Percentiles rank a stretch among this genome's conserved stretches.
These are phyloP conservation scores for Aspergillus niger DNA, from an alignment of 2,329 filamentous ascomycete species.

Conservation along the genomic window DNA sequence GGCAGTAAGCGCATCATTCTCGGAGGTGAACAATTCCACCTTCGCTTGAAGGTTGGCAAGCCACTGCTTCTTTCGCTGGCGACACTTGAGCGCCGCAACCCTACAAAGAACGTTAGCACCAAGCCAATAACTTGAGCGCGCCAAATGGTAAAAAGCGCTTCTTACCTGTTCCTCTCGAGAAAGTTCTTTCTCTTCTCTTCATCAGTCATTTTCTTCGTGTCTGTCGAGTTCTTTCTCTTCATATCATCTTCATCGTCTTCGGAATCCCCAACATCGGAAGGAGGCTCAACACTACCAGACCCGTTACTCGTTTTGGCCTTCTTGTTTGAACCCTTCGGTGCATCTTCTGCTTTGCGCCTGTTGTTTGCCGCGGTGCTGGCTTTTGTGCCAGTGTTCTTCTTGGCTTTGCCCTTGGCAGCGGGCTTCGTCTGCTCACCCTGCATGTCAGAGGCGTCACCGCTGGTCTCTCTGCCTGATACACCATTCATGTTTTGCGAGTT, in stretches of 20 bases:
- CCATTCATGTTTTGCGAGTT: conserved; percentile 46
- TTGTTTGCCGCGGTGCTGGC: conserved; percentile 57
- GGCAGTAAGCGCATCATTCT: conserved; percentile 83
- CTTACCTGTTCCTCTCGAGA: conserved; percentile 89
- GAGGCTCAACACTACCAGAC: conserved; percentile 40
- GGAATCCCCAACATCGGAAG: conserved; percentile 51
- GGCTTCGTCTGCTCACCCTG: conserved; percentile 68
- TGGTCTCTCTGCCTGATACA: conserved; percentile 65
- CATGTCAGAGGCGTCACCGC: conserved; percentile 71
- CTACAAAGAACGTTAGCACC: conserved; percentile 52
- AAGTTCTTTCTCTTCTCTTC: conserved; percentile 99
- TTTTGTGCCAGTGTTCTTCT: conserved; percentile 61
- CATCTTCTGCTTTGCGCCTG: conserved; percentile 77
- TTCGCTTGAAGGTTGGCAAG: conserved; percentile 90
- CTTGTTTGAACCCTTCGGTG: conserved; percentile 70
- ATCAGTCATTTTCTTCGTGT: conserved; percentile 86
- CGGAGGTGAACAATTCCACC: conserved; percentile 86
- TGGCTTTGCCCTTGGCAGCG: conserved; percentile 66
- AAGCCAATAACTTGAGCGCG: neutral
- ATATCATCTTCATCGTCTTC: conserved; percentile 52
- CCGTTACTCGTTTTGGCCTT: conserved; percentile 66
- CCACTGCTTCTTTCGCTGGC: conserved; percentile 99
- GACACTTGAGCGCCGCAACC: conserved; percentile 93
- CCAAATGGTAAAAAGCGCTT: conserved; percentile 14
- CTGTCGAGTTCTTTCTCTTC: conserved; percentile 56